Evolutionary conservation across 768 basidiomycete genomes (phyloP).

Genomic region (Termitomyces sp.): DNA sequence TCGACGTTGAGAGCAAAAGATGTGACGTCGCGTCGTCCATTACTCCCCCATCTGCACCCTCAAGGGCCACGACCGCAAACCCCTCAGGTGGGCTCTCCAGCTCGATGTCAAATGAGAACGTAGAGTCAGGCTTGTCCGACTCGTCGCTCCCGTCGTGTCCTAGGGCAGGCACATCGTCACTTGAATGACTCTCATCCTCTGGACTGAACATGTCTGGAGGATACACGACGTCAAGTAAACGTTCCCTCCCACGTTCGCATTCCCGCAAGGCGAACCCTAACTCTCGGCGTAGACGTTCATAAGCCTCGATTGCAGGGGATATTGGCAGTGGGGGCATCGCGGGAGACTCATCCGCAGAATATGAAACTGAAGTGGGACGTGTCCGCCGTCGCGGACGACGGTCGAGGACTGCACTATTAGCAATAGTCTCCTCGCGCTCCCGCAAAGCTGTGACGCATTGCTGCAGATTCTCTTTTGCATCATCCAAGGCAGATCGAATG

Average conservation of each 20-base stretch:
- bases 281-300: slow-evolving; percentile 70
- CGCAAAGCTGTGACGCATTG: slow-evolving; percentile 56
- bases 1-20: slow-evolving; percentile 43
- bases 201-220: slow-evolving; percentile 34
- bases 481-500: slow-evolving; percentile 60
- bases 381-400: slow-evolving; percentile 13
- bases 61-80: slow-evolving; percentile 20
- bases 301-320: slow-evolving; percentile 56
- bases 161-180: slow-evolving; percentile 46
- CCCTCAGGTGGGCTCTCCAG: slow-evolving; percentile 6
- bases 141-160: slow-evolving; percentile 49
- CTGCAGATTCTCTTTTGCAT: slow-evolving; percentile 63
- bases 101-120: slow-evolving; percentile 30
- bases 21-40: slow-evolving; percentile 54
- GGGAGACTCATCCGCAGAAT: slow-evolving; percentile 18
- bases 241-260: slow-evolving; percentile 73
- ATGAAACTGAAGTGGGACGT: slow-evolving; percentile 7
- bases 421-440: slow-evolving; percentile 34
- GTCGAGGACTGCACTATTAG: slow-evolving; percentile 6
- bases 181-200: slow-evolving; percentile 31
- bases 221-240: slow-evolving; percentile 51
- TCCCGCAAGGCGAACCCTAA: slow-evolving; percentile 75
- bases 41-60: slow-evolving; percentile 19
- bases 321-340: slow-evolving; percentile 26
- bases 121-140: slow-evolving; percentile 43